phyloP scores from a whole-genome alignment of 768 basidiomycete genomes.

The Phylloporus rhodoxanthus region DNA sequence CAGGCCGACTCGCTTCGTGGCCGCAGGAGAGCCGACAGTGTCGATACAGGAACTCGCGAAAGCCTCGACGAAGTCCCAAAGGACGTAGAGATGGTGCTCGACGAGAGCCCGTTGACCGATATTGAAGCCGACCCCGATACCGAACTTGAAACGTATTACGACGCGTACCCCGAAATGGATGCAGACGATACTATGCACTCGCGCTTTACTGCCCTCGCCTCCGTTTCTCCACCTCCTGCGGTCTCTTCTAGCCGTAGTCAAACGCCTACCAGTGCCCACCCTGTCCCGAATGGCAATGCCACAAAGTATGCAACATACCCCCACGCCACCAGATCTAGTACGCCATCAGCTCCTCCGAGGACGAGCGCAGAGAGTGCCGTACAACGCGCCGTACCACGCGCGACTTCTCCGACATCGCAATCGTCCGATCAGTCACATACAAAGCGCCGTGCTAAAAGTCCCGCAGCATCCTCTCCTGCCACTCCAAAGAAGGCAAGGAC shows the following conservation, averaged over 20 bases:
- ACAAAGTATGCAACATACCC: constrained; percentile 38
- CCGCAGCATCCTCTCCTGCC: constrained; percentile 35
- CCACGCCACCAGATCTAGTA: constrained; percentile 34
- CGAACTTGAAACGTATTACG: constrained; percentile 39
- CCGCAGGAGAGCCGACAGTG: constrained; percentile 63
- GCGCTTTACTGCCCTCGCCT: constrained; percentile 15
- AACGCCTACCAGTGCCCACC: constrained; percentile 37
- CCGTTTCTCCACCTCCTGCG: constrained; percentile 15
- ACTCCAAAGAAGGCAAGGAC: constrained; percentile 38
- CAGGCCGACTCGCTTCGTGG: constrained; percentile 25
- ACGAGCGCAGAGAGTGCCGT: constrained; percentile 38
- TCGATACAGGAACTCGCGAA: constrained; percentile 49
- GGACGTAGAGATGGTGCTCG: constrained; percentile 53
- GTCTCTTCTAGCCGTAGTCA: constrained; percentile 34
- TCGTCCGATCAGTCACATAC: constrained; percentile 31
- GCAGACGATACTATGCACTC: constrained; percentile 17
- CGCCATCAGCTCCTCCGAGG: constrained; percentile 36
- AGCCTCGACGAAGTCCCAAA: constrained; percentile 61
- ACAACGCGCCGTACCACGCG: constrained; percentile 21
- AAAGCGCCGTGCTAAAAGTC: constrained; percentile 44
- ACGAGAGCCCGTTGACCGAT: constrained; percentile 73
- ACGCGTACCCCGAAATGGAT: constrained; percentile 23
- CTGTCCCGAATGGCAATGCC: constrained; percentile 32
- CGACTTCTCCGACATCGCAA: constrained; percentile 29
- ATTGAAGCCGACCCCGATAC: constrained; percentile 50